phyloP scores from a whole-genome alignment of 176 grass and related monocot species.

The Eleusine coracana region DNA sequence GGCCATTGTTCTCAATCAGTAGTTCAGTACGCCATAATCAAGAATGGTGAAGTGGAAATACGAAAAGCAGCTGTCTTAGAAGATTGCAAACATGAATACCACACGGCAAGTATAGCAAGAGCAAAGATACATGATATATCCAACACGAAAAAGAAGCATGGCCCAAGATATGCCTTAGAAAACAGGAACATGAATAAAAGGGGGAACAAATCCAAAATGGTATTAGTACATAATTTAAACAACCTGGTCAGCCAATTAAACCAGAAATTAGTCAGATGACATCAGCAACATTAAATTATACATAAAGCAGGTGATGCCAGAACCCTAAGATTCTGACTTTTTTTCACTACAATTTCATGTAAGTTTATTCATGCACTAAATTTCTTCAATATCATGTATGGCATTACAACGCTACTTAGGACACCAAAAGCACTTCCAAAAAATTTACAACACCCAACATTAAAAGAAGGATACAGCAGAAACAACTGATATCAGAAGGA shows the following conservation, averaged over 20 bases:
- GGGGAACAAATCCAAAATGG: background rate
- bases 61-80: background rate
- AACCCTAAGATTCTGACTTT: background rate
- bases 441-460: background rate
- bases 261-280: background rate
- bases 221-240: background rate
- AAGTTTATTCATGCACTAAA: background rate
- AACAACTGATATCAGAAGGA: slow-evolving; percentile 4
- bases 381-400: slow-evolving; percentile 1
- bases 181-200: background rate
- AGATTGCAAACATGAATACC: background rate
- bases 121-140: background rate
- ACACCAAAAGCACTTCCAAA: background rate
- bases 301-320: background rate
- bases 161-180: background rate
- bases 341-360: background rate
- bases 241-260: background rate
- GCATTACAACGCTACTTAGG: background rate
- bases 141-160: background rate
- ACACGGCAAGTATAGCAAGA: slow-evolving; percentile 1
- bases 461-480: background rate
- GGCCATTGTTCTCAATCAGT: background rate
- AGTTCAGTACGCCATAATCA: background rate
- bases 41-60: background rate
- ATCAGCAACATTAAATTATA: background rate